Base-by-base conservation (phyloP, 2,329 filamentous ascomycete species). In the Colletotrichum sp. region DNA sequence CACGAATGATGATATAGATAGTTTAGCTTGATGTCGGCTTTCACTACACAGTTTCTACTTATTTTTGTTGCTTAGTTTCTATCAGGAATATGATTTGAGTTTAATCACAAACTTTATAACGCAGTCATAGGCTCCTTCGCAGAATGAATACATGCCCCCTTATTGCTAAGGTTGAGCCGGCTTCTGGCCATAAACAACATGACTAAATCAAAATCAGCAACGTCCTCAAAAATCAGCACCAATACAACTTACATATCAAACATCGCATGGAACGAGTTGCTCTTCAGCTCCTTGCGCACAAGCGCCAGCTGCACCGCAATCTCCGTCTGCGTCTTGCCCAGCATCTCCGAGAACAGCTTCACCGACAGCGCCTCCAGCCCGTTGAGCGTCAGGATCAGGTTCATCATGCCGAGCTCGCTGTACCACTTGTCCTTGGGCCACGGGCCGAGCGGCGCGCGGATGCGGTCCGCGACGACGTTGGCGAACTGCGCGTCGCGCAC, bases 401-500 rank as follows among this genome's bases (percentile, higher is more conserved):
- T 78, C 30, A 75, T 75, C 67, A 76, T 59, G 1, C 84, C 84
- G 6, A 85, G 79, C 28, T 85, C 81, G 65, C 83, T 80, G 55
- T 79, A 77, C 7, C 67, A 72, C 2, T 77, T 75, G 55, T 84
- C 82, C 69, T 83, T 84, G 4, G 85, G 78, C 85, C 86, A 87
- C 1, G 81, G 78, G 0, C 83, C 83, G 18, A 84, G 79, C 0
- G 84, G 84, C 63, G 82, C 77, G 68, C 81, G 81, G 70, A 81
- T 82, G 6, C 78, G 24, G 8, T 78, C 78, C 52, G 83, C 79
- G 3, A 78, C 79, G 21, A 85, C 78, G 67, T 84, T 83, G 8
- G 77, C 57, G 71, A 87, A 87, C 0, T 84, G 84, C 4, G 83
- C 84, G n/a, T 85, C 82, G 3, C 79, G 78, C 78, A 85, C 82